Evolutionary conservation across 352 stramenopile genomes (phyloP), one percentile per base, ranked within the genome.

Genomic region (Globisporangium cystogenes): DNA sequence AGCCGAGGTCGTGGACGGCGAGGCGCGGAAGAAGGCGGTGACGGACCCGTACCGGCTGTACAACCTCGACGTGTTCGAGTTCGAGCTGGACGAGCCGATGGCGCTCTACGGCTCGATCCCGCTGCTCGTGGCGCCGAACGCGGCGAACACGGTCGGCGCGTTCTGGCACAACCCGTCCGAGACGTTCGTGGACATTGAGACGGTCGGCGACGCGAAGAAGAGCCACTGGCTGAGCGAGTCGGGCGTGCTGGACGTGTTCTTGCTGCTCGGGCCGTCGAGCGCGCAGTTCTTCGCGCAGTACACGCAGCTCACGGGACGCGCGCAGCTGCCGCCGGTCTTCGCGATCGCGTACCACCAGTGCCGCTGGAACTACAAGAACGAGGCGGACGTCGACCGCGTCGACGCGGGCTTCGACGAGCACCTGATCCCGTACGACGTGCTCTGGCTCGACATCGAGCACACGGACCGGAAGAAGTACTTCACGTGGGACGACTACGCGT

Each of bases 361-460:
- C 64, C 90, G 97, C 45, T 99, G 97, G 97, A 99, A 99, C 77
- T 99, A 99, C 77, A 97, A 97, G 57, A 98, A 99, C 70, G 97
- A 99, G 57, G 76, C 84, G 20, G 96, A 99, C 69, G 90, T 99
- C 23, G 83, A 87, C 21, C 74, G 85, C 43, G 82, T 93, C 11
- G 66, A 95, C 60, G 74, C 72, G 24, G 93, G 92, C 37, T 98
- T 98, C 64, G 95, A 99, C 63, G 92, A 98, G 56, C 72, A 98
- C 42, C 75, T 99, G 67, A 99, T 99, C 63, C 97, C 97, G 7
- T 99, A 99, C 68, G 97, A 99, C 75, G 97, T 99, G 14, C 67
- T 99, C 23, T 99, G 97, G 97, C 82, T 99, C 29, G 97, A 99
- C 70, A 99, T 99, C 77, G 97, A 99, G 51, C 97, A 99, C 72